Base-by-base conservation (phyloP, 1,284 basidiomycete genomes). In the Leccinum fallax region DNA sequence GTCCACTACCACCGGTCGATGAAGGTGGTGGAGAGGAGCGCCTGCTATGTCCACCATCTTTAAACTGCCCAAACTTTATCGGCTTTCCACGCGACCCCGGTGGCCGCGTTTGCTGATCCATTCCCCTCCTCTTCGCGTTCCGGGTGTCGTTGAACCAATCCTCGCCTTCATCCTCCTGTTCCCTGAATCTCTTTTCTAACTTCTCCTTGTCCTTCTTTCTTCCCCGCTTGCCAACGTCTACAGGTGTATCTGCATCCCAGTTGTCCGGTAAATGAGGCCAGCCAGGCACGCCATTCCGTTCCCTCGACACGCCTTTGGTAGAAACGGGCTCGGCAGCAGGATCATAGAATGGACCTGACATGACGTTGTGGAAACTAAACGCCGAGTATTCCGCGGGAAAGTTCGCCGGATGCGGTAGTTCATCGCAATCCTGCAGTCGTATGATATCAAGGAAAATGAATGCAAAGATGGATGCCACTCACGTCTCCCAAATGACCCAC, bases 401-500 rank as follows among this genome's bases (percentile, higher is more conserved):
- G 62, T 85, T 84, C 28, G 76, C 73, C 13, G 78, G 79, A 63
- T 81, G 83, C 2, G 83, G 78, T 2, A 81, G 71, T 43, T 82
- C 80, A 30, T 83, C 75, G 67, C 94, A 97, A 72, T 96, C 90
- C 93, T 94, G 49, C 51, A 46, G 40, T 58, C 53, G 43, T 46
- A 16, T 56, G 53, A 54, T 38, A 24, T 55, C 62, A 55, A 61
- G 55, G 13, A 46, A 24, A 36, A 36, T 30, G 10, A 2, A 9
- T 34, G 57, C 19, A 1, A 15, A 11, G 38, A 16, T 21, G 19
- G 34, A 38, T 56, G 55, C 61, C 43, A 82, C 88, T 78, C 69
- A 94, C 94, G 72, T 97, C 95, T 52, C 95, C 95, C 72, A 92
- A 85, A 75, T 97, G 95, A 5, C 92, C 93, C 56, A 77, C 75